Evolutionary conservation across 2,329 filamentous ascomycete species (phyloP).

Genomic region (Neonectria neomacrospora): DNA sequence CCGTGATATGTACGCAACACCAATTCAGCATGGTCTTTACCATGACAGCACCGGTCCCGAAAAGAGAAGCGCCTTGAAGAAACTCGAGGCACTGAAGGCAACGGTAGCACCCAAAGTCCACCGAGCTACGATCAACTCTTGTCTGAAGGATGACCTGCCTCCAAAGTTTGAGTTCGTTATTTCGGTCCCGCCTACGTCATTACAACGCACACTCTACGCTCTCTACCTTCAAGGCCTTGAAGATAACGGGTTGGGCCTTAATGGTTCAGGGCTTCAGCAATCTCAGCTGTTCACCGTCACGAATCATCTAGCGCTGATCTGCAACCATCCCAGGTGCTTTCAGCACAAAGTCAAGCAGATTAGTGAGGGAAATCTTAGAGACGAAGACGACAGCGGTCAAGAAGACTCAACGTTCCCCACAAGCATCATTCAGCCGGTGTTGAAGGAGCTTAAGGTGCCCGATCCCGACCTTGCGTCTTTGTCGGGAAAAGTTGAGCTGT

Average conservation of each 20-base stretch:
- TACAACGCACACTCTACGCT: slow-evolving; percentile 74
- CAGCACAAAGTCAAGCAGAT: slow-evolving; percentile 46
- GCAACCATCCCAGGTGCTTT: slow-evolving; percentile 64
- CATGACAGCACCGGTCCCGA: slow-evolving; percentile 68
- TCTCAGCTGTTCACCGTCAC: slow-evolving; percentile 50
- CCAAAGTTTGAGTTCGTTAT: slow-evolving; percentile 86
- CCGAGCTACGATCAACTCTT: slow-evolving; percentile 73
- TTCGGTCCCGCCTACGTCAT: slow-evolving; percentile 72
- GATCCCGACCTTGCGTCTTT: slow-evolving; percentile 59
- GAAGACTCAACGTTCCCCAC: slow-evolving; percentile 38
- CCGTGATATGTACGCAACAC: slow-evolving; percentile 72
- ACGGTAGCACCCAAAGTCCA: slow-evolving; percentile 83
- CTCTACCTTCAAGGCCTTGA: slow-evolving; percentile 52
- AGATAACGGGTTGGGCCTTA: not conserved
- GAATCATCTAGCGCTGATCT: slow-evolving; percentile 58
- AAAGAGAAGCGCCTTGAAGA: slow-evolving; percentile 70
- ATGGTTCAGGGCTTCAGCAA: slow-evolving; percentile 15
- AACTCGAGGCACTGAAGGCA: slow-evolving; percentile 75
- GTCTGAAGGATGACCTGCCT: slow-evolving; percentile 74
- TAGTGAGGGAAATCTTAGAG: not conserved
- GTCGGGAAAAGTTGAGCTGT: slow-evolving; percentile 75
- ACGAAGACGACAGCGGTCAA: slow-evolving; percentile 21
- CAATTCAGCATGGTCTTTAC: slow-evolving; percentile 79
- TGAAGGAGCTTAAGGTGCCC: slow-evolving; percentile 51
- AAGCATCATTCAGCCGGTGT: slow-evolving; percentile 44